These are phyloP conservation scores for Cephaloascus fragrans DNA, from an alignment of 805 yeast genomes.

Conservation along the genomic window DNA sequence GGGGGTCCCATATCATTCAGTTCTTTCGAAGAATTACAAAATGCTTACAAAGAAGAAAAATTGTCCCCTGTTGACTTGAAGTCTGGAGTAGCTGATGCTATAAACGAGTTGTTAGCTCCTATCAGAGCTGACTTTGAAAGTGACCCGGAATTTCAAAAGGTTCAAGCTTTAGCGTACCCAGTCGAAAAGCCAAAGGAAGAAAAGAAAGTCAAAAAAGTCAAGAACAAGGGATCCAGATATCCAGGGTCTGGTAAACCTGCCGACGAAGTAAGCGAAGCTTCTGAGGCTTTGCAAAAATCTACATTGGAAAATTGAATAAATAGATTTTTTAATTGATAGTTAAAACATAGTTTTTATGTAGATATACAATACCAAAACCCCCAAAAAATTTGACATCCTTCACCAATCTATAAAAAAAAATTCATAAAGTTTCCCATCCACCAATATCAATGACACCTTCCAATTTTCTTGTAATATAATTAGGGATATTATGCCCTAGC, in stretches of 20 bases:
- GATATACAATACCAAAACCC: too few species aligned
- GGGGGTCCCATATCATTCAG: slow-evolving; percentile 84
- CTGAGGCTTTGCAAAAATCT: slow-evolving; percentile 28
- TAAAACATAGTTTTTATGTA: not conserved
- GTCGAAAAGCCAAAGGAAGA: slow-evolving; percentile 49
- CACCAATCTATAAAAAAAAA: too few species aligned
- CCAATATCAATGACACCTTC: slow-evolving; percentile 81
- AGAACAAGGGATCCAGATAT: slow-evolving; percentile 83
- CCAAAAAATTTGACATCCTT: too few species aligned
- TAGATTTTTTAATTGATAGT: too few species aligned
- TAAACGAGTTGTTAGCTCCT: slow-evolving; percentile 75
- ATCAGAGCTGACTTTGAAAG: slow-evolving; percentile 59
- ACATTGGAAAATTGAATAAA: slow-evolving; percentile 18
- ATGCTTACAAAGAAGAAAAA: slow-evolving; percentile 62
- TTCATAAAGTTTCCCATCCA: slow-evolving; percentile 84
- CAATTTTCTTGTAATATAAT: slow-evolving; percentile 66
- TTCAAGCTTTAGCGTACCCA: slow-evolving; percentile 78
- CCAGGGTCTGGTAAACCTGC: slow-evolving; percentile 55
- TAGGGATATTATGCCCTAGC: slow-evolving; percentile 72
- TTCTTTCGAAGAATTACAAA: slow-evolving; percentile 58
- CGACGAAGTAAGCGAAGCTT: slow-evolving; percentile 17
- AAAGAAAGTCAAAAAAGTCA: slow-evolving; percentile 65
- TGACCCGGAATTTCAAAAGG: slow-evolving; percentile 64
- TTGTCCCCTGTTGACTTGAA: slow-evolving; percentile 92
- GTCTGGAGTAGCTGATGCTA: slow-evolving; percentile 80